Evolutionary conservation across 2,329 filamentous ascomycete genomes (phyloP).

Genomic region (Pseudogymnoascus sp.): DNA sequence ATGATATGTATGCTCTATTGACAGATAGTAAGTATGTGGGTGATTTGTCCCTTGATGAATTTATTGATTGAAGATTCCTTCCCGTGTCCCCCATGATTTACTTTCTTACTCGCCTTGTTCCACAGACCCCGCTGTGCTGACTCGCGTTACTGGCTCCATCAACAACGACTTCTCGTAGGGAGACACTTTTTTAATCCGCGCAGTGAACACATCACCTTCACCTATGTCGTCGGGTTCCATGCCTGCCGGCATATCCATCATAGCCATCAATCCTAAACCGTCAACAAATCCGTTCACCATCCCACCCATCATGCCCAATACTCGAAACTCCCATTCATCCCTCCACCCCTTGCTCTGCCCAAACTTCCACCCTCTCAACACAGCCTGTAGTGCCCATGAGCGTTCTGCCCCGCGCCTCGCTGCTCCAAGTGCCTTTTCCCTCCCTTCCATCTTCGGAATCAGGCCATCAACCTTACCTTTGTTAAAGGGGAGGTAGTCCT

Average conservation of each 20-base stretch:
- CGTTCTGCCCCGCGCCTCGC: conserved; percentile 26
- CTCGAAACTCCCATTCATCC: conserved; percentile 3
- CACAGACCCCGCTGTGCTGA: conserved; percentile 8
- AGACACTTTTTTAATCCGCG: not conserved
- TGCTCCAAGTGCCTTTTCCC: conserved; percentile 22
- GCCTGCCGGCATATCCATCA: conserved; percentile 3
- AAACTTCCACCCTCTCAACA: conserved; percentile 54
- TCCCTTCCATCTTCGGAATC: conserved; percentile 22
- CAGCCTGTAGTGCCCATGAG: conserved; percentile 53
- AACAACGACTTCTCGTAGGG: conserved; percentile 4
- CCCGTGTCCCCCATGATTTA: not conserved
- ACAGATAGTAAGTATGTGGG: not conserved
- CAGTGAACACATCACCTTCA: conserved; percentile 7
- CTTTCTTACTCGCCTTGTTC: not conserved
- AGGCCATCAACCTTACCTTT: conserved; percentile 23
- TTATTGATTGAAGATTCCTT: conserved; percentile 6
- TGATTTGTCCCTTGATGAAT: not conserved
- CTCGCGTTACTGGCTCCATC: not conserved
- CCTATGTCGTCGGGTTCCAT: not conserved
- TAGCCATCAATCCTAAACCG: not conserved
- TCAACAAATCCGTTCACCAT: conserved; percentile 4
- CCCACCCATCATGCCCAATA: not conserved
- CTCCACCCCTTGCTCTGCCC: not conserved
- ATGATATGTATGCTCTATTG: not conserved
- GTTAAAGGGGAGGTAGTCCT: conserved; percentile 26